Base-by-base conservation (phyloP, 768 basidiomycete genomes). In the Pleurotus citrinopileatus region DNA sequence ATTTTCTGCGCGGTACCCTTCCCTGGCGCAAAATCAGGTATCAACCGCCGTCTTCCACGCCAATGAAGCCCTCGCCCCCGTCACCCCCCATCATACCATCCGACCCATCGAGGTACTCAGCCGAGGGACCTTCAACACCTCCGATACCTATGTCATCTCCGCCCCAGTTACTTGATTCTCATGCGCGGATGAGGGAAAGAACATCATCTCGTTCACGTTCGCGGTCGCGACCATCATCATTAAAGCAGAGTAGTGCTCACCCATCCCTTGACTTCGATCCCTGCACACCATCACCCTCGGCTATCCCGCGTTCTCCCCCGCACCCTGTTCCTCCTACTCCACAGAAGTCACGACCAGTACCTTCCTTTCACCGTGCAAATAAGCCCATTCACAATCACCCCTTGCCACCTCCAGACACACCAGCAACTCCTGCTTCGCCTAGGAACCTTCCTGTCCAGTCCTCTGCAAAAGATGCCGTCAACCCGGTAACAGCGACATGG, bases 1-100 rank as follows among this genome's bases (percentile, higher is more conserved):
- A 91, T 62, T 90, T 91, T 67, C 69, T 90, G 12, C 84, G 87
- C 4, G 88, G 89, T 13, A 84, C 83, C 0, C 73, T 91, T 2
- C 89, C 89, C 1, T 91, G 89, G 89, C 77, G 86, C 62, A 87
- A 85, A 70, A 63, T 89, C 40, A 81, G 84, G 48, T 51, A 51
- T 19, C 48, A 51, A 15, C 48, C 48, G 7, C 48, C 48, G 17
- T 40, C 80, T 12, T 57, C 63, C 17, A 61, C 65, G 4, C 67
- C 64, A 19, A 63, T 61, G 4, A 52, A 70, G 4, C 69, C 74
- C n/a, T 53, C 59, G 17, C 57, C 57, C 2, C 59, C 61, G 19
- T 53, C 63, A 6, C 59, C 65, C 42, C 60, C 50, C 52, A 51
- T 10, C 10, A 51, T 51, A 7, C 48, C 48, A 9, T 51, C 48